Percentiles rank a stretch among this genome's conserved stretches.
Conservation (phyloP, 1,139 yeast genomes). For the Debaryomyces subglobosus region DNA sequence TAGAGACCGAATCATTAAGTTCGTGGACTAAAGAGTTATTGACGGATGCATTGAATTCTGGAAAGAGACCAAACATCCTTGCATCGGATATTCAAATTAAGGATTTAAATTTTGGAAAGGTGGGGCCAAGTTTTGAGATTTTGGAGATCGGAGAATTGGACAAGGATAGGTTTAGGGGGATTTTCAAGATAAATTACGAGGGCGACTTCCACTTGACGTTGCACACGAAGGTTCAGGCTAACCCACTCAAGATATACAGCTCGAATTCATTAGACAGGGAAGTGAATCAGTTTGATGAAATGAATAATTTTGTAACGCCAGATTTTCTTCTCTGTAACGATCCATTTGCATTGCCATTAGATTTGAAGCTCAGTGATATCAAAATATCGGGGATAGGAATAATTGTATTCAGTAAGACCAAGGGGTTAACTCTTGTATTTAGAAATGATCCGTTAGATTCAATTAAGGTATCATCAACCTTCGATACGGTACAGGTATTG, state of each 20-base stretch:
- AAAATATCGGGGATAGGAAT: slow-evolving; percentile 80
- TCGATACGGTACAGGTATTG: slow-evolving; percentile 81
- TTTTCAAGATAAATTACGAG: slow-evolving; percentile 75
- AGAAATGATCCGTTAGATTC: slow-evolving; percentile 86
- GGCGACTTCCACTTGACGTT: slow-evolving; percentile 83
- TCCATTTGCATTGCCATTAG: slow-evolving; percentile 77
- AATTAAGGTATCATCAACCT: slow-evolving; percentile 80
- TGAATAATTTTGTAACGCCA: slow-evolving; percentile 59
- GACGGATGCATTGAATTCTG: slow-evolving; percentile 78
- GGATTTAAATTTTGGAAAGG: slow-evolving; percentile 76
- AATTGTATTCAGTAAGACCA: slow-evolving; percentile 77
- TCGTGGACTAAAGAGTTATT: slow-evolving; percentile 69
- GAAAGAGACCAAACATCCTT: slow-evolving; percentile 72
- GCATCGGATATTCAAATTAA: slow-evolving; percentile 75
- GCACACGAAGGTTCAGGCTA: slow-evolving; percentile 84
- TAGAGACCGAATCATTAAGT: slow-evolving; percentile 68
- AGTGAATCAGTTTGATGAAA: slow-evolving; percentile 22
- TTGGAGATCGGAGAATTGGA: slow-evolving; percentile 86
- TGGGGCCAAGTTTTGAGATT: slow-evolving; percentile 79
- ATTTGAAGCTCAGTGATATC: slow-evolving; percentile 72
- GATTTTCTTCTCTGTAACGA: slow-evolving; percentile 66
- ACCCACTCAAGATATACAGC: slow-evolving; percentile 72
- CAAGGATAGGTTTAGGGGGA: slow-evolving; percentile 79
- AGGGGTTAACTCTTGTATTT: slow-evolving; percentile 84
- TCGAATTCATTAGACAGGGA: slow-evolving; percentile 50